Evolutionary conservation across 2,329 filamentous ascomycete species (phyloP).

Genomic region (Hansfordia pulvinata): DNA sequence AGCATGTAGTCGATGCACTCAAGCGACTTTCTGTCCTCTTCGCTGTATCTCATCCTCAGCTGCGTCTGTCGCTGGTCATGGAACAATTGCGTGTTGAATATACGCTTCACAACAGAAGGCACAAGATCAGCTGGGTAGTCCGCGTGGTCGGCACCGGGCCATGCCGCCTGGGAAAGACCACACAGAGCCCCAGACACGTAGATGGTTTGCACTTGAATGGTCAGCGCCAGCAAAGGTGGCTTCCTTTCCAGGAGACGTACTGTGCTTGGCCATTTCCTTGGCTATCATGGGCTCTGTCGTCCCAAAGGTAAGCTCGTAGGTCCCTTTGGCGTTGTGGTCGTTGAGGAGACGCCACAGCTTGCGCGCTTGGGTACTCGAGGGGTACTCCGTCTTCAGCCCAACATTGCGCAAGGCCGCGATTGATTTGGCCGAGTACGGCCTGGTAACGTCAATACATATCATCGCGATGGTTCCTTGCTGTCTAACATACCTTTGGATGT

Average conservation of each 20-base stretch:
- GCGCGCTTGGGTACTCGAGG: slow-evolving; percentile 4
- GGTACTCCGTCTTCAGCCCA: slow-evolving; percentile 4
- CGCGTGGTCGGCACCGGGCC: slow-evolving; percentile 5
- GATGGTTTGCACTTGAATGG: slow-evolving; percentile 3
- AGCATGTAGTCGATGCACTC: slow-evolving; percentile 24
- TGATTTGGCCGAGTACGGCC: slow-evolving; percentile 4
- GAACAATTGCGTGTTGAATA: slow-evolving; percentile 6
- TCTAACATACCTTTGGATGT: slow-evolving; percentile 6
- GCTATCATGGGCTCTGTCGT: slow-evolving; percentile 5
- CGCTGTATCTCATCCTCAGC: slow-evolving; percentile 17
- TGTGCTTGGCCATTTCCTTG: slow-evolving; percentile 4
- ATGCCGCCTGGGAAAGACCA: slow-evolving; percentile 4
- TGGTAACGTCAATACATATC: not conserved
- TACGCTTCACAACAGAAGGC: slow-evolving; percentile 4
- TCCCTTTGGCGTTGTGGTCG: slow-evolving; percentile 5
- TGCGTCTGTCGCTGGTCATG: slow-evolving; percentile 11
- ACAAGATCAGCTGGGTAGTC: slow-evolving; percentile 6
- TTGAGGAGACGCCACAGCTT: slow-evolving; percentile 5
- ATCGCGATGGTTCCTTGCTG: too few species aligned
- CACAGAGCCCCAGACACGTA: slow-evolving; percentile 6
- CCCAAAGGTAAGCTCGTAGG: slow-evolving; percentile 5
- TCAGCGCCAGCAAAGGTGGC: not conserved
- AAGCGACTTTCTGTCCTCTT: slow-evolving; percentile 15
- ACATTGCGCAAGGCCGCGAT: slow-evolving; percentile 6
- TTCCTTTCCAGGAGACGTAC: not conserved